A percentile compares a stretch with the other conserved stretches of the same genome.
Evolutionary conservation across 352 stramenopile genomes (phyloP).

Genomic region (Pelagophyceae sp.): DNA sequence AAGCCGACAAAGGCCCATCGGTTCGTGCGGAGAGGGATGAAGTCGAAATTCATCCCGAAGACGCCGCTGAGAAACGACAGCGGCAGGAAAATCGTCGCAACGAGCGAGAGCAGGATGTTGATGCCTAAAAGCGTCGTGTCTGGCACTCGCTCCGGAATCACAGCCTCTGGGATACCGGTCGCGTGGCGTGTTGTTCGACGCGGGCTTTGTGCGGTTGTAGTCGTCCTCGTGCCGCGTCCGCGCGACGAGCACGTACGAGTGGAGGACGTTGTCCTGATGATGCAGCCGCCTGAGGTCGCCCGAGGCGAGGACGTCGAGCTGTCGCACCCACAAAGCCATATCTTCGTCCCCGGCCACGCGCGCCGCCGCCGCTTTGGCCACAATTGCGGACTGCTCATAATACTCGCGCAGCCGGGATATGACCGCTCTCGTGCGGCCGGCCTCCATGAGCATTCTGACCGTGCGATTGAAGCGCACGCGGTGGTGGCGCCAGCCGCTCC

Average conservation of each 20-base stretch:
- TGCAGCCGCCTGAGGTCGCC: neutral
- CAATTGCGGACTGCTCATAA: neutral
- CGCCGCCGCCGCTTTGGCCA: neutral
- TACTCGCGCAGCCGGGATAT: conserved; percentile 7
- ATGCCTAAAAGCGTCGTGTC: no score
- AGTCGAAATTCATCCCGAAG: conserved; percentile 11
- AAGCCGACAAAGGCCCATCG: neutral
- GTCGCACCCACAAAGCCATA: neutral
- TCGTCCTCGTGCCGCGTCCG: conserved; percentile 6
- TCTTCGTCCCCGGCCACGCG: neutral
- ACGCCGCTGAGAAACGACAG: neutral
- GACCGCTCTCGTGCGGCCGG: neutral
- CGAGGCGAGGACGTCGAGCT: neutral
- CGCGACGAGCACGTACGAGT: conserved; percentile 1
- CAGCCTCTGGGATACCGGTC: no score
- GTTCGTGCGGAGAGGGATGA: neutral
- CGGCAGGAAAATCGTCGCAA: conserved; percentile 5
- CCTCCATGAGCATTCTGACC: neutral
- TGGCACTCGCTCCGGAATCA: no score
- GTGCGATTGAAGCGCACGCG: conserved; percentile 9
- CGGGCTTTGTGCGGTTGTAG: no score
- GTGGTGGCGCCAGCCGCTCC: neutral
- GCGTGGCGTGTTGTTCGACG: no score
- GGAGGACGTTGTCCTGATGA: neutral
- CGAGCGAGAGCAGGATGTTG: neutral